A percentile compares a stretch with the other conserved stretches of the same genome.
phyloP scores from a whole-genome alignment of 2,329 filamentous ascomycete species.

The Exophiala mesophila region DNA sequence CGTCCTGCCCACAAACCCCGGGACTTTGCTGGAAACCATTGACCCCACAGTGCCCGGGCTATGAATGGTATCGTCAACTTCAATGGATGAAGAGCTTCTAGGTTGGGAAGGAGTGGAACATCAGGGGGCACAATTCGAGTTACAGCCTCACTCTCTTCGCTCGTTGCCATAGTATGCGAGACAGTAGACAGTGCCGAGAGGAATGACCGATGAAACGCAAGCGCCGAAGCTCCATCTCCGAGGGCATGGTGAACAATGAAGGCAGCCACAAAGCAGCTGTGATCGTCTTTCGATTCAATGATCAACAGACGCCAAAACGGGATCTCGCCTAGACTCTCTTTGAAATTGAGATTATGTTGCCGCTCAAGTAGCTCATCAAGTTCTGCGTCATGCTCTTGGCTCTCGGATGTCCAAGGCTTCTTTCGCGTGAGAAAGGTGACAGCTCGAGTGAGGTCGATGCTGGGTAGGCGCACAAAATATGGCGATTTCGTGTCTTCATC shows the following conservation, averaged over 20 bases:
- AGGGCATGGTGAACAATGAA: constrained; percentile 47
- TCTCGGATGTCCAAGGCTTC: too few relatives aligned
- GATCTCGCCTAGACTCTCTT: background rate
- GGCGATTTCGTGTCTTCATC: background rate
- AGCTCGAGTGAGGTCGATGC: background rate
- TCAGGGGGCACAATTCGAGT: background rate
- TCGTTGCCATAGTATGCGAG: background rate
- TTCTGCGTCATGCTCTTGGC: background rate
- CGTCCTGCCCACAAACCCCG: background rate
- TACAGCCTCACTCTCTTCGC: background rate
- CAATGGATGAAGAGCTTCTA: constrained; percentile 34
- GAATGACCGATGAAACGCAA: constrained; percentile 43
- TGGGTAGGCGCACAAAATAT: constrained; percentile 1
- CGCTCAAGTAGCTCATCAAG: background rate
- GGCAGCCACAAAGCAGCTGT: constrained; percentile 35
- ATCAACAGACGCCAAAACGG: constrained; percentile 4
- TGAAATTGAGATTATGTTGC: constrained; percentile 3
- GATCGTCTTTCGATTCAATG: background rate
- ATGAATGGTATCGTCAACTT: constrained; percentile 36
- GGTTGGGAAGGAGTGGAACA: background rate
- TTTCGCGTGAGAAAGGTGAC: background rate
- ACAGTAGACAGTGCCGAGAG: constrained; percentile 31
- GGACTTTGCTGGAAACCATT: background rate
- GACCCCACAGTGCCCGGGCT: constrained; percentile 15
- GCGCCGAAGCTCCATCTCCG: constrained; percentile 42